Percentiles rank a stretch among this genome's conserved stretches.
These are phyloP conservation scores for Cryphonectria naterciae DNA, from an alignment of 2,329 filamentous ascomycete genomes.

Conservation along the genomic window DNA sequence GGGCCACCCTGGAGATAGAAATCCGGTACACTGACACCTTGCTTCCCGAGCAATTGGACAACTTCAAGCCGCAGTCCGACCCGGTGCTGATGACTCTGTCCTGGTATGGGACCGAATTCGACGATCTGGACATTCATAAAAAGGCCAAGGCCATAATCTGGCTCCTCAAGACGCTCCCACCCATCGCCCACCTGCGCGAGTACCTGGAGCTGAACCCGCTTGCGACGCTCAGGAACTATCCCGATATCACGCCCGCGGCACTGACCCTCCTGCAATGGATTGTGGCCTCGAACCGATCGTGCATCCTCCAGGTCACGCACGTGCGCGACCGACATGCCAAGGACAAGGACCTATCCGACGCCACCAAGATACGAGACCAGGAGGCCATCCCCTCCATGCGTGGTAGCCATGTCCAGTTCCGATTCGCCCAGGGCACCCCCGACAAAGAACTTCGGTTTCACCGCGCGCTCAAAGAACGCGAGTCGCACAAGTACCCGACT, in stretches of 20 bases:
- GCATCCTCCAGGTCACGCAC: slow-evolving; percentile 70
- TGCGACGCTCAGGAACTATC: slow-evolving; percentile 47
- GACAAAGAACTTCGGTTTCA: slow-evolving; percentile 82
- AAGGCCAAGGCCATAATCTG: slow-evolving; percentile 58
- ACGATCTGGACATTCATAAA: slow-evolving; percentile 48
- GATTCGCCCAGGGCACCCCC: slow-evolving; percentile 84
- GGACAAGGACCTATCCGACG: slow-evolving; percentile 43
- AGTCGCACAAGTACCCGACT: slow-evolving; percentile 17
- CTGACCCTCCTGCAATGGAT: slow-evolving; percentile 81
- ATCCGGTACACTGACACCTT: neutral
- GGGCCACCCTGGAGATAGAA: neutral
- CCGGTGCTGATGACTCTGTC: slow-evolving; percentile 32
- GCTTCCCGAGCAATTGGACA: no score
- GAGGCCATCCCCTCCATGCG: slow-evolving; percentile 65
- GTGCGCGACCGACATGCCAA: slow-evolving; percentile 12
- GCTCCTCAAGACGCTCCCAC: slow-evolving; percentile 62
- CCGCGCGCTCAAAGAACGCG: slow-evolving; percentile 55
- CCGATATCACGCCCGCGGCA: slow-evolving; percentile 66
- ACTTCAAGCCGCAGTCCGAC: neutral
- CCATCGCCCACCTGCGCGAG: slow-evolving; percentile 60
- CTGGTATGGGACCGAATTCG: slow-evolving; percentile 61
- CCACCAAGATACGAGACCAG: slow-evolving; percentile 40
- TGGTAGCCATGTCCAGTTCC: slow-evolving; percentile 75
- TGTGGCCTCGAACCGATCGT: slow-evolving; percentile 85
- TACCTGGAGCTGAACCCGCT: slow-evolving; percentile 49